Conservation (phyloP, 768 basidiomycete genomes). For the Suillus clintonianus region DNA sequence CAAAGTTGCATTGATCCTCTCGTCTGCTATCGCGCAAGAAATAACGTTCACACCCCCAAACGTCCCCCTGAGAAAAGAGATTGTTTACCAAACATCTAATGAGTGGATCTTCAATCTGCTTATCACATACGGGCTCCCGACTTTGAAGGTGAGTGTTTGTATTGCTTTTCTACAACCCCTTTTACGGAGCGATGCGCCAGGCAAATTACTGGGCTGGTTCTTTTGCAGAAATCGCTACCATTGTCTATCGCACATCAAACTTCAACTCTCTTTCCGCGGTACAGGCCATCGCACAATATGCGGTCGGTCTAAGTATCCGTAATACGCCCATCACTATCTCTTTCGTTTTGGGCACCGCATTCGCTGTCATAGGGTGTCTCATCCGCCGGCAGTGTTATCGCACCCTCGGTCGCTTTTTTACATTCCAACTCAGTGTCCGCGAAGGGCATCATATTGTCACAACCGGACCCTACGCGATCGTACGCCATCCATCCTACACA, state of each 20-base stretch:
- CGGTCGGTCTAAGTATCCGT: not conserved
- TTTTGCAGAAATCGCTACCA: not conserved
- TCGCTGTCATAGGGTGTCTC: slow-evolving; percentile 22
- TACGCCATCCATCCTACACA: slow-evolving; percentile 47
- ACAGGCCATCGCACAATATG: not conserved
- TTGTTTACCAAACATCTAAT: slow-evolving; percentile 15
- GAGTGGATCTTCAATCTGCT: not conserved
- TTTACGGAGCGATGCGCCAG: not conserved
- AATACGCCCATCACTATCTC: not conserved
- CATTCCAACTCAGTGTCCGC: slow-evolving; percentile 44
- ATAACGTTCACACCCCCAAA: slow-evolving; percentile 46
- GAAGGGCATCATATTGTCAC: slow-evolving; percentile 43
- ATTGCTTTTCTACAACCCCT: not conserved
- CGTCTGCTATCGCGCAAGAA: slow-evolving; percentile 42
- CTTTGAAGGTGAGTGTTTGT: not conserved
- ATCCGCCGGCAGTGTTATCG: slow-evolving; percentile 29
- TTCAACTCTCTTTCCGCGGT: not conserved
- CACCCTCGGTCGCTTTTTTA: slow-evolving; percentile 42
- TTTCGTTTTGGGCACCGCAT: slow-evolving; percentile 23
- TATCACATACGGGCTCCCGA: not conserved
- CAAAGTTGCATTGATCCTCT: slow-evolving; percentile 43
- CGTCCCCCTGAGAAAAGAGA: slow-evolving; percentile 39
- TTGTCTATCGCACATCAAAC: not conserved
- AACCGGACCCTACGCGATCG: slow-evolving; percentile 44
- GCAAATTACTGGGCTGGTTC: not conserved